A percentile compares a stretch with the other conserved stretches of the same genome.
Evolutionary conservation across 306 rosid genomes (phyloP).

Genomic region (Amphicarpaea edgeworthii): DNA sequence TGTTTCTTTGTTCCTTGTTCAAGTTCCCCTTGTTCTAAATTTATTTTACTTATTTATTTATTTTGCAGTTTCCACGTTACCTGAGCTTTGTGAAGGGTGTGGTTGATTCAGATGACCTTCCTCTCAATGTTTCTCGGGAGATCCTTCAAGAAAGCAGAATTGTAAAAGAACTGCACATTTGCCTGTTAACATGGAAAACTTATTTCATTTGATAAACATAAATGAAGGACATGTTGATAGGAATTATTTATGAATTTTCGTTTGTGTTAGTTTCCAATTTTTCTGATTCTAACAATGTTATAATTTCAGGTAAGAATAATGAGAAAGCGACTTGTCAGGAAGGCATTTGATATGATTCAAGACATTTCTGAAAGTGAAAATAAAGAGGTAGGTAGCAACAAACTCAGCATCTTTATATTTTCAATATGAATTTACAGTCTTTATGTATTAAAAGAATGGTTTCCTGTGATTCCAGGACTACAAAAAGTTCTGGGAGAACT

Average conservation of each 20-base stretch:
- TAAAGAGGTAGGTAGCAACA: conserved; percentile 71
- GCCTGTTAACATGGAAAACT: background rate
- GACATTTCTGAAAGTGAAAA: conserved; percentile 88
- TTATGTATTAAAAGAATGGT: conserved; percentile 13
- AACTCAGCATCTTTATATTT: conserved; percentile 23
- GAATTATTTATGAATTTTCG: background rate
- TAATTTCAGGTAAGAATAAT: conserved; percentile 90
- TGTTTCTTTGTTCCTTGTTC: conserved; percentile 21
- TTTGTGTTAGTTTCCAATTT: background rate
- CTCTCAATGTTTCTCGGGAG: conserved; percentile 95
- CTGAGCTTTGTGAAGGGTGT: conserved; percentile 98
- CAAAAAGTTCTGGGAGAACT: conserved; percentile 99
- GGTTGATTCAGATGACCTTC: conserved; percentile 95
- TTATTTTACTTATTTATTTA: background rate
- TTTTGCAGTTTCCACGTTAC: conserved; percentile 93
- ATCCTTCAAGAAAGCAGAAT: conserved; percentile 99
- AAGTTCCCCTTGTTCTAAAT: background rate
- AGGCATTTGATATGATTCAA: conserved; percentile 98
- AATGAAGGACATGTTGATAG: conserved; percentile 14
- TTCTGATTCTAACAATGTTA: background rate
- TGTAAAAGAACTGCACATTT: conserved; percentile 58
- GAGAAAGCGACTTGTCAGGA: conserved; percentile 98
- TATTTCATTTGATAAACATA: conserved; percentile 10
- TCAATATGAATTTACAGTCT: conserved; percentile 28
- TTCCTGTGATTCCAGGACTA: conserved; percentile 70